Base-by-base conservation (phyloP, 768 basidiomycete genomes). In the Suillus cothurnatus region DNA sequence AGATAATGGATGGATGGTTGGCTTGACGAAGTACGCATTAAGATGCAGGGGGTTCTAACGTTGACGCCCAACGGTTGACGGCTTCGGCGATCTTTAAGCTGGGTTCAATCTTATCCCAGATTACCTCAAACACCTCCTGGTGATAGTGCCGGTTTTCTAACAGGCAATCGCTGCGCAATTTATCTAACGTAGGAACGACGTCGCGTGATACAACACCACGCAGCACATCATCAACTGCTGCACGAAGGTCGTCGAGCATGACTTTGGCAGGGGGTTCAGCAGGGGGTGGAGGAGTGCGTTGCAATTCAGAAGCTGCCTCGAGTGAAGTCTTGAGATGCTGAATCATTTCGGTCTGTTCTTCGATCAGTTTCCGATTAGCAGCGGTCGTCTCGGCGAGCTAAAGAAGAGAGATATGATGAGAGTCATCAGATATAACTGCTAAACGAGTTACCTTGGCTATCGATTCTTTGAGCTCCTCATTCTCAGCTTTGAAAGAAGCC, bases 241-340 rank as follows among this genome's bases (percentile, higher is more conserved):
- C 23, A 41, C 38, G 58, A 59, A 59, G 58, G 8, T 59, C 39
- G 26, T 59, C 23, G 39, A 41, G 28, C 58, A 59, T 59, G 28
- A 59, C 39, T 41, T 31, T 21, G 3, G 31, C 12, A 12, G 58
- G 38, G 19, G 58, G 26, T 28, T 59, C 58, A 19, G 39, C 39
- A 59, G 58, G 58, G 28, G 58, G 58, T 31, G 58, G 19, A 26
- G 58, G 41, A 19, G 28, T 31, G 26, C 58, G 58, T 41, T 38
- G 58, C 2, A 8, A 58, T 41, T 59, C 39, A 31, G 58, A 59
- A 28, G n/a, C 38, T 12, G 58, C 58, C 28, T 41, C 58, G 26
- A 59, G 26, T 14, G 58, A 59, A 31, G 19, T 21, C 58, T 21
- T 41, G 38, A 59, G 39, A 41, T 19, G 26, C 3, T 41, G 58